Evolutionary conservation across 768 basidiomycete species (phyloP).

Genomic region (Hericium erinaceus): DNA sequence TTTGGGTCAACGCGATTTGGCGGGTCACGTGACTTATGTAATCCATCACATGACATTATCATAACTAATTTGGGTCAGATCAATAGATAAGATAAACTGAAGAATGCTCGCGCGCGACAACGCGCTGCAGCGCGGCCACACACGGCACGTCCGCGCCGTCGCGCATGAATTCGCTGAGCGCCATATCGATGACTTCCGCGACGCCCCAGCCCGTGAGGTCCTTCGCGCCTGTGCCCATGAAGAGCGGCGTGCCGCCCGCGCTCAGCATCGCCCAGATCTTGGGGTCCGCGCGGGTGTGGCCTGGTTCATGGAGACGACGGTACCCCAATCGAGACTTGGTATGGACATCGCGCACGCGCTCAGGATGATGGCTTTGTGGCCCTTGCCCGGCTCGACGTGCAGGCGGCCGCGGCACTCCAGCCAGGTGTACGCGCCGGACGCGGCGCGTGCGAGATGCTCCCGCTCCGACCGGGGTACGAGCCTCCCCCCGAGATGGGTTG

Average conservation of each 20-base stretch:
- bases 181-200: slow-evolving; percentile 43
- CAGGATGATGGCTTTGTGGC: slow-evolving; percentile 90
- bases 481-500: no score
- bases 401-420: slow-evolving; percentile 84
- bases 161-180: slow-evolving; percentile 30
- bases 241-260: slow-evolving; percentile 3
- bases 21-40: no score
- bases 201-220: slow-evolving; percentile 60
- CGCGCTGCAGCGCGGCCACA: slow-evolving; percentile 6
- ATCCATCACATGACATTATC: no score
- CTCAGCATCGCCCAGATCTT: slow-evolving; percentile 53
- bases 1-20: no score
- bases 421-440: slow-evolving; percentile 68
- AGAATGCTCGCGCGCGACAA: slow-evolving; percentile 1
- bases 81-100: no score
- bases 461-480: no score
- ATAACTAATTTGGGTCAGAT: no score
- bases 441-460: slow-evolving; percentile 15
- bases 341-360: slow-evolving; percentile 67
- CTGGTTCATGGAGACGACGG: slow-evolving; percentile 44
- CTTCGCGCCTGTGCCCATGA: slow-evolving; percentile 25
- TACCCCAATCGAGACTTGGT: slow-evolving; percentile 52
- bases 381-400: slow-evolving; percentile 89
- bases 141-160: slow-evolving; percentile 6
- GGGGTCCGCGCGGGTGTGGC: slow-evolving; percentile 17